phyloP scores from a whole-genome alignment of 2,329 filamentous ascomycete species.

The Tolypocladium capitatum region DNA sequence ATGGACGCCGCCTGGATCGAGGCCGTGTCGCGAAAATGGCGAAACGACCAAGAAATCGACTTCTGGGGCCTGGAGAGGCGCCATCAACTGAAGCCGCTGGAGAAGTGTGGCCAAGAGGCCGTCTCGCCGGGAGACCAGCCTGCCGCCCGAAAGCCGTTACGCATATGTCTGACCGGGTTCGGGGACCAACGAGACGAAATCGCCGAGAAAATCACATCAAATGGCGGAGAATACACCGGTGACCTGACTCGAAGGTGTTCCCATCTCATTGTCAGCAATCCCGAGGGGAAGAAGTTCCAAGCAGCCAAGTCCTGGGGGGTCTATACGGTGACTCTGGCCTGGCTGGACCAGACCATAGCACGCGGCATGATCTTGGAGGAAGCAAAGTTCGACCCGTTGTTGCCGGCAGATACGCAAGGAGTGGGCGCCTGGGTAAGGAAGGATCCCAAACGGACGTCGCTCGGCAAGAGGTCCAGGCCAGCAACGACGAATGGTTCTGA shows the following conservation, averaged over 20 bases:
- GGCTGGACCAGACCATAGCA: conserved; percentile 71
- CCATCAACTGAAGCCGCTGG: conserved; percentile 51
- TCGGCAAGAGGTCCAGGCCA: conserved; percentile 48
- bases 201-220: conserved; percentile 48
- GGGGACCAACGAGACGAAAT: conserved; percentile 55
- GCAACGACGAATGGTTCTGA: conserved; percentile 30
- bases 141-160: conserved; percentile 25
- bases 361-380: conserved; percentile 89
- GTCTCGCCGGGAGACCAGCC: conserved; percentile 8
- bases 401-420: conserved; percentile 60
- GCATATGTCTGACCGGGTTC: conserved; percentile 45
- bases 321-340: conserved; percentile 66
- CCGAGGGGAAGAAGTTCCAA: conserved; percentile 79
- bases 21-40: conserved; percentile 67
- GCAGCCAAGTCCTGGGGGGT: conserved; percentile 77
- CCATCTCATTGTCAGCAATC: conserved; percentile 68
- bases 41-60: conserved; percentile 65
- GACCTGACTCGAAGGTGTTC: conserved; percentile 79
- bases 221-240: conserved; percentile 75
- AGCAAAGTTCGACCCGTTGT: conserved; percentile 61
- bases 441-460: conserved; percentile 28
- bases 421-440: conserved; percentile 57
- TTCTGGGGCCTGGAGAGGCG: conserved; percentile 54
- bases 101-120: conserved; percentile 33
- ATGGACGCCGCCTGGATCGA: conserved; percentile 78